Base-by-base conservation (phyloP, 345 rosid genomes). In the Turritis glabra region DNA sequence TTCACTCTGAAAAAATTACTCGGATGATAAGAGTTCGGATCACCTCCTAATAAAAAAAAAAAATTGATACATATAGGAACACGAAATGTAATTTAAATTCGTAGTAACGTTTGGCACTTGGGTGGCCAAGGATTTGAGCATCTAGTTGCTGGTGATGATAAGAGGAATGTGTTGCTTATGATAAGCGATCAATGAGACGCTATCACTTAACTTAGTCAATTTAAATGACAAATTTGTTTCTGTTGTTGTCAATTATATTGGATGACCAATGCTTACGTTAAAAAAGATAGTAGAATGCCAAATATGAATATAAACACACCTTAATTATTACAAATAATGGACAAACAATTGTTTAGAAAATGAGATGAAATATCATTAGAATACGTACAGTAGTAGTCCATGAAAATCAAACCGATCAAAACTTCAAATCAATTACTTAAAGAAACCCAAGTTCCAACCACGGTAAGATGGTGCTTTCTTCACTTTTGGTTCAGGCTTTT, bases 401-500 rank as follows among this genome's bases (percentile, higher is more conserved):
- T 7, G 33, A 19, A 25, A 25, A 14, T 15, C 1, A 54, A 25
- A 26, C 18, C 3, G 5, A 8, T 27, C 59, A 8, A 22, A 0
- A 15, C 32, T 52, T 52, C 56, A 52, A 23, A 52, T 25, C 17
- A n/a, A 25, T 23, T 13, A 29, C 38, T 27, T 27, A 58, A 57
- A 57, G n/a, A 32, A 57, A 32, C 41, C 41, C 19, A 18, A 1
- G 0, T 32, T 57, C 63, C 43, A 19, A 57, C 63, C 26, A 19
- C 26, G 63, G 43, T 18, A 57, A 35, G 46, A 59, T 37, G 30
- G 26, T 13, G 46, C 18, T 9, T 59, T 19, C 27, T 35, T 50
- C 52, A 68, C 53, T 54, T 40, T 40, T 12, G 73, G 63, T 54
- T 68, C 40, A 54, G 41, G 62, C 19, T 55, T 69, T 2, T 69